Base-by-base conservation (phyloP, 2,329 filamentous ascomycete genomes). In the Thielaviopsis musarum region DNA sequence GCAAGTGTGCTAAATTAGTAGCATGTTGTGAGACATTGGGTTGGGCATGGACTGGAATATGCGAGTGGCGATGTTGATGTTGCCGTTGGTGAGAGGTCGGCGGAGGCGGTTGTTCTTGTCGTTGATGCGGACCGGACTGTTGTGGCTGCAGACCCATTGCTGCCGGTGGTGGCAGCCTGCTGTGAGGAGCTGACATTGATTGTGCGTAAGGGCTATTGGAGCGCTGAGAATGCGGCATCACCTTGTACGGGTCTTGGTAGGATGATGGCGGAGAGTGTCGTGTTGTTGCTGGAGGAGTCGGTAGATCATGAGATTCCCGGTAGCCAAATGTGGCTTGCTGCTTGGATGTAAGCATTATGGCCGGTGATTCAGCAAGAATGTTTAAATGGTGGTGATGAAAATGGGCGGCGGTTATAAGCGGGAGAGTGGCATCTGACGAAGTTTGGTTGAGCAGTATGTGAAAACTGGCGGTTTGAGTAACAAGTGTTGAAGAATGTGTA, bases 181-280 rank as follows among this genome's bases (percentile, higher is more conserved):
- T 81, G 71, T 84, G 83, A 70, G 82, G 78, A 67, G 78, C 80
- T 67, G 84, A 83, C 84, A 88, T 88, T 70, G 73, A 73, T 73
- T 78, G 77, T 73, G 67, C 75, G n/a, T 54, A 59, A n/a, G 41
- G 57, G 17, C 41, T 78, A 67, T 74, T 70, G 66, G 72, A 74
- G 52, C 70, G 72, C 62, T 72, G 70, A 63, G 71, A 65, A 64
- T 69, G 65, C 62, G 71, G 66, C 59, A 71, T 63, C 61, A 70
- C 64, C 65, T 75, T 76, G 64, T 73, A 71, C 56, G 69, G 68
- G 63, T 80, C 77, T 71, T 74, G 73, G 64, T 74, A 72, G 65
- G 70, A 73, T 68, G 78, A 70, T 66, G 77, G 75, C 68, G 78
- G 77, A 66, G 78, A 81, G 67, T 73, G 72, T 73, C 76, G 77